These are phyloP conservation scores for Iberis amara DNA, from an alignment of 441 rosid genomes.

Conservation along the genomic window DNA sequence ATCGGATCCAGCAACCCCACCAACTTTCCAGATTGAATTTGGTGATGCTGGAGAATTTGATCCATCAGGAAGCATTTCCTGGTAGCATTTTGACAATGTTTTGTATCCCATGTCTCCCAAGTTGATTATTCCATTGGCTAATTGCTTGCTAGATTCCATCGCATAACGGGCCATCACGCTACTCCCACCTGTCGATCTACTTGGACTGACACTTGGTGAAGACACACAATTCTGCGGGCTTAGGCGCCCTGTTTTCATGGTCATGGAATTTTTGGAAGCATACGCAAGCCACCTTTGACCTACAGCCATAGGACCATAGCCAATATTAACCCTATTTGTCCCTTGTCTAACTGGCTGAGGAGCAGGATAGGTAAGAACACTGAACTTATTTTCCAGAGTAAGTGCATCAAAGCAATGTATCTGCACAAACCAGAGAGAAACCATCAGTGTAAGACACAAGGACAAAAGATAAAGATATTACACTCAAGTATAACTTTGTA, in stretches of 20 bases:
- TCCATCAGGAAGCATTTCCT: constrained; percentile 74
- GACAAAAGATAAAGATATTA: not conserved
- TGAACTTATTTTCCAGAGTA: constrained; percentile 68
- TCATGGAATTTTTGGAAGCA: constrained; percentile 46
- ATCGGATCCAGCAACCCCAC: constrained; percentile 47
- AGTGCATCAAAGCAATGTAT: constrained; percentile 66
- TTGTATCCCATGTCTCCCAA: constrained; percentile 70
- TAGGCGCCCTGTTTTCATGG: constrained; percentile 52
- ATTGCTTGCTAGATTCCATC: constrained; percentile 64
- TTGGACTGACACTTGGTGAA: constrained; percentile 66
- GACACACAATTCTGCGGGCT: constrained; percentile 53
- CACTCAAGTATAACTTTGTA: not conserved
- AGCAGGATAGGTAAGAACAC: constrained; percentile 64
- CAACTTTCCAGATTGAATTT: constrained; percentile 56
- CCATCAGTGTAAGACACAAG: constrained; percentile 16
- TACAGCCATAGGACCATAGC: constrained; percentile 71
- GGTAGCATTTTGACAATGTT: constrained; percentile 61
- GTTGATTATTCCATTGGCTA: constrained; percentile 54
- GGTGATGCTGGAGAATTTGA: constrained; percentile 62
- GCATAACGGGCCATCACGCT: constrained; percentile 72
- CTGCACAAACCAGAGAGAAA: constrained; percentile 36
- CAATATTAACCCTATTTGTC: constrained; percentile 52
- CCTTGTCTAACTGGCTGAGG: constrained; percentile 68
- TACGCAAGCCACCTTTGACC: constrained; percentile 81
- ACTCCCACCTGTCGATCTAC: constrained; percentile 54